These are phyloP conservation scores for Agapanthus africanus DNA, from an alignment of 106 monocot genomes.

Conservation along the genomic window DNA sequence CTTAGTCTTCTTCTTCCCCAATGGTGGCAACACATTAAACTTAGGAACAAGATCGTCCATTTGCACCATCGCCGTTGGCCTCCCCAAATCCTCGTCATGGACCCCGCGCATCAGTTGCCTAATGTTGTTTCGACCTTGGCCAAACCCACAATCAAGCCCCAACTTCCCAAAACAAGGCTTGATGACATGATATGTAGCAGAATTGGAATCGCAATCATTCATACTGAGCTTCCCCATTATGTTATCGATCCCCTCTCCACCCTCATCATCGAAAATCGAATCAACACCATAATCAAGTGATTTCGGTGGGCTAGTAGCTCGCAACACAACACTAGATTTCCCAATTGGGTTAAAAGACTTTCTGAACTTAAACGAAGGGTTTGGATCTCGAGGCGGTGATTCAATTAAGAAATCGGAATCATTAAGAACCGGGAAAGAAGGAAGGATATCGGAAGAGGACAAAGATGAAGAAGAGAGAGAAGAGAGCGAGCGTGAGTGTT, in stretches of 20 bases:
- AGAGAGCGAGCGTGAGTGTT: background rate
- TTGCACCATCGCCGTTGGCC: conserved; percentile 35
- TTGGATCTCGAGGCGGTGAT: background rate
- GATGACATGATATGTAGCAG: background rate
- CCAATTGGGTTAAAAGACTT: conserved; percentile 22
- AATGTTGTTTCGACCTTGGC: conserved; percentile 14
- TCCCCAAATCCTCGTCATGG: conserved; percentile 60
- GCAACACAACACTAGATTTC: background rate
- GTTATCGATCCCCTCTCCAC: conserved; percentile 62
- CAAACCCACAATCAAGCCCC: conserved; percentile 14
- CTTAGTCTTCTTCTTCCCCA: background rate
- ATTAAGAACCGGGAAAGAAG: conserved; percentile 32
- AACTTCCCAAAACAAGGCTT: conserved; percentile 35
- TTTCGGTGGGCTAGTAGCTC: conserved; percentile 8
- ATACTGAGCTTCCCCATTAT: conserved; percentile 64
- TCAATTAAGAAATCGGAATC: conserved; percentile 38
- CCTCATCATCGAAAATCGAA: conserved; percentile 76
- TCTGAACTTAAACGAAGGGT: conserved; percentile 6
- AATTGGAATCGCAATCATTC: conserved; percentile 7
- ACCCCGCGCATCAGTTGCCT: conserved; percentile 27
- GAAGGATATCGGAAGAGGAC: conserved; percentile 12
- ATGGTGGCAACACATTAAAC: conserved; percentile 12
- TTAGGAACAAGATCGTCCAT: conserved; percentile 56
- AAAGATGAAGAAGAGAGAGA: conserved; percentile 33
- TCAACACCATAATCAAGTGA: conserved; percentile 42